Base-by-base conservation (phyloP, 1,284 basidiomycete species). In the Stygiomarasmius scandens region DNA sequence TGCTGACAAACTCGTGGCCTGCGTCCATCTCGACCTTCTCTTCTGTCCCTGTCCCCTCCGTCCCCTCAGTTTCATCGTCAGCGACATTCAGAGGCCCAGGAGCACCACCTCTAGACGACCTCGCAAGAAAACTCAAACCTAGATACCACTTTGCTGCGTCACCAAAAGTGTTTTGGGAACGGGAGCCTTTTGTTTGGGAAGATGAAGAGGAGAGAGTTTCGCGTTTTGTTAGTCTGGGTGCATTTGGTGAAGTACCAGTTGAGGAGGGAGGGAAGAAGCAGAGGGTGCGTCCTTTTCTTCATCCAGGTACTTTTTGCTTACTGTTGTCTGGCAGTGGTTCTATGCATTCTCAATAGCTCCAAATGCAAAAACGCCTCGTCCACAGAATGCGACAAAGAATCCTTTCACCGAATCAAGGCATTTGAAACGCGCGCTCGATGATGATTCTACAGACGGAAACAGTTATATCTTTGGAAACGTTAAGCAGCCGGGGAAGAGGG, bases 111-210 rank as follows among this genome's bases (percentile, higher is more conserved):
- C 72, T 95, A 1, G 83, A 88, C 53, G 90, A 92, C 41, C 69
- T 92, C 0, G 77, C 93, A 14, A 76, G 78, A 43, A 79, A 79
- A 60, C 80, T 80, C 48, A 88, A 87, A 63, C 90, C 92, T 1
- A 81, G 88, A 49, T 95, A 95, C 71, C 89, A 93, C 67, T 91
- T 95, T 67, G 78, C 86, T 16, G 86, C 81, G 61, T 73, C 69
- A 29, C 81, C 80, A 14, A 80, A 86, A 0, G 78, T 78, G 60
- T 98, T 95, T 71, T 97, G 95, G 94, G 95, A 98, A 70, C 78
- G 95, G 54, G 94, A 96, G 63, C 95, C 95, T 2, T 95, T 87
- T 68, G 72, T 83, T 4, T 97, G 95, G 95, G 81, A 85, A 12
- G 29, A 32, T 32, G 85, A 87, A 55, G 74, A 76, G 19, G 86